These are phyloP conservation scores for Ulvella scutata DNA, from an alignment of 139 green algal species.

Conservation along the genomic window DNA sequence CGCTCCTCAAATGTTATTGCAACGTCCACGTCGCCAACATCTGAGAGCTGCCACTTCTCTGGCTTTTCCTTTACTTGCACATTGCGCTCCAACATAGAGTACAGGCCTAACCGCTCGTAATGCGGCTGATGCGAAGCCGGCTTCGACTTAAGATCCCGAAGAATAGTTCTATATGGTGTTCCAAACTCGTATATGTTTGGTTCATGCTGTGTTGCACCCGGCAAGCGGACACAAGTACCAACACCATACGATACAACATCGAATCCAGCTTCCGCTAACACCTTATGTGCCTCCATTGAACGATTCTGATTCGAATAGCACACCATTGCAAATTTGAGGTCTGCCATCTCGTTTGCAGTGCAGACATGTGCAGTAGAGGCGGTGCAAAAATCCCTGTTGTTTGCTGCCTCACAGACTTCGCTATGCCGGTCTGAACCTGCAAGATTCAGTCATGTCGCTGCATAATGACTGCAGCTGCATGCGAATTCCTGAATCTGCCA, in stretches of 20 bases:
- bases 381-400: too few species aligned
- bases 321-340: conserved; percentile 64
- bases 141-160: conserved; percentile 43
- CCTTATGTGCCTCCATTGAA: conserved; percentile 70
- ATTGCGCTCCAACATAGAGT: conserved; percentile 73
- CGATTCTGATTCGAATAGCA: conserved; percentile 84
- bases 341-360: conserved; percentile 3
- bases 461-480: too few species aligned
- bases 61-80: conserved; percentile 62
- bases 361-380: neutral
- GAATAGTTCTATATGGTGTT: conserved; percentile 61
- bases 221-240: conserved; percentile 65
- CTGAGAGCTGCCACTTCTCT: conserved; percentile 56
- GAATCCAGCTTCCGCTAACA: conserved; percentile 46
- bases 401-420: too few species aligned
- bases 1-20: conserved; percentile 62
- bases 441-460: too few species aligned
- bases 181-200: conserved; percentile 85
- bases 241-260: conserved; percentile 67
- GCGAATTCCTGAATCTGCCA: too few species aligned
- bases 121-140: neutral
- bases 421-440: too few species aligned
- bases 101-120: conserved; percentile 28
- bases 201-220: conserved; percentile 37
- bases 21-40: conserved; percentile 39